phyloP scores from a whole-genome alignment of 371 early-diverging fungal species.

The Mortierella sp. region DNA sequence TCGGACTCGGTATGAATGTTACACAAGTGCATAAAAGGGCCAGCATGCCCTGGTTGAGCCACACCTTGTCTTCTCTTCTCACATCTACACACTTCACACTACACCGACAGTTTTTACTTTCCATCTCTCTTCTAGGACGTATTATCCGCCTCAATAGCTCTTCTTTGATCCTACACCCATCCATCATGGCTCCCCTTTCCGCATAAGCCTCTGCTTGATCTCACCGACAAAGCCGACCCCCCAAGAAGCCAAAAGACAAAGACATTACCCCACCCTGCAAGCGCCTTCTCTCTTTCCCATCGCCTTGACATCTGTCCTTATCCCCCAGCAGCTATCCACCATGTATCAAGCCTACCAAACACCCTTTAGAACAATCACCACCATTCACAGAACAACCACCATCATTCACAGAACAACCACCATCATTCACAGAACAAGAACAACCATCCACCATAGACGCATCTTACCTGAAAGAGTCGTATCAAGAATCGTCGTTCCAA shows the following conservation, averaged over 20 bases:
- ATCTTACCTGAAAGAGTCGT: not conserved
- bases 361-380: not conserved
- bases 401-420: conserved; percentile 1
- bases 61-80: too few relatives aligned
- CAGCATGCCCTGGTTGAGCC: too few relatives aligned
- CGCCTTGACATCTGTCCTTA: not conserved
- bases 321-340: conserved; percentile 13
- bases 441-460: conserved; percentile 6
- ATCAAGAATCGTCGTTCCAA: conserved; percentile 7
- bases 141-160: not conserved
- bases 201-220: conserved; percentile 13
- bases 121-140: not conserved
- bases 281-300: not conserved
- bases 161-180: not conserved
- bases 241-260: not conserved
- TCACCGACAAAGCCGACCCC: not conserved
- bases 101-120: not conserved
- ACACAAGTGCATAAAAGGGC: too few relatives aligned
- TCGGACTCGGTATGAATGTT: too few relatives aligned
- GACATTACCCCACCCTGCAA: not conserved
- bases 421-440: conserved; percentile 13
- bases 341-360: conserved; percentile 18
- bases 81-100: too few relatives aligned
- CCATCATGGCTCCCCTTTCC: conserved; percentile 29
- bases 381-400: conserved; percentile 15